Conservation (phyloP, 2,329 filamentous ascomycete genomes). For the Diplodia corticola region DNA sequence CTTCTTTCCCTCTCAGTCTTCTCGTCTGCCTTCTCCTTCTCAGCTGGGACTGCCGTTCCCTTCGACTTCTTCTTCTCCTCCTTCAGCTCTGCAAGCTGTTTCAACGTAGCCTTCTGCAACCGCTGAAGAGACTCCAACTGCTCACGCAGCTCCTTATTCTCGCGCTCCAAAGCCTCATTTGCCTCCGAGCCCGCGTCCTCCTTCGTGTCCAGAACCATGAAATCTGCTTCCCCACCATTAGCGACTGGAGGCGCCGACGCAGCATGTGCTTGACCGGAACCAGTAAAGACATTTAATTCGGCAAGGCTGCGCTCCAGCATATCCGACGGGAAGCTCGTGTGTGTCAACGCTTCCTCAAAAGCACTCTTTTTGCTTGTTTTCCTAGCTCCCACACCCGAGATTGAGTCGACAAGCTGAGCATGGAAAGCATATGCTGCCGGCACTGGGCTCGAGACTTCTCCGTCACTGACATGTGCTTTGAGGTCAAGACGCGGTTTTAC, state of each 20-base stretch:
- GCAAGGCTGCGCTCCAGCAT: slow-evolving; percentile 43
- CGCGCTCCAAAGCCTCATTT: background rate
- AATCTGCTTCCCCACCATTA: slow-evolving; percentile 35
- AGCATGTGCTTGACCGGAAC: slow-evolving; percentile 2
- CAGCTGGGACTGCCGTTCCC: slow-evolving; percentile 28
- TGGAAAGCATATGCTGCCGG: slow-evolving; percentile 65
- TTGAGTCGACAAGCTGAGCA: slow-evolving; percentile 56
- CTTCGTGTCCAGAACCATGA: slow-evolving; percentile 36
- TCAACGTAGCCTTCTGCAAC: slow-evolving; percentile 48
- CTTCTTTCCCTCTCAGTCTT: slow-evolving; percentile 10
- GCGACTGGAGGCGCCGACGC: slow-evolving; percentile 19
- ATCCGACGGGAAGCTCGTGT: slow-evolving; percentile 44
- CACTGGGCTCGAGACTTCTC: slow-evolving; percentile 37
- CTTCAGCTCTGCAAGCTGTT: slow-evolving; percentile 46
- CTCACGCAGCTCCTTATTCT: slow-evolving; percentile 35
- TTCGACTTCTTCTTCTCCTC: slow-evolving; percentile 42
- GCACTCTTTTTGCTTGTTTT: slow-evolving; percentile 26
- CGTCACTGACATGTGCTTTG: slow-evolving; percentile 34
- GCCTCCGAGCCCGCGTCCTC: background rate
- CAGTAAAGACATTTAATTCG: slow-evolving; percentile 36
- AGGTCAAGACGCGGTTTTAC: slow-evolving; percentile 77
- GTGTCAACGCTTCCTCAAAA: slow-evolving; percentile 46
- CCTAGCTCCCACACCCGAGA: slow-evolving; percentile 34
- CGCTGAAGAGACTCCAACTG: slow-evolving; percentile 47
- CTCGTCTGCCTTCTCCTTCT: slow-evolving; percentile 28